A percentile compares a stretch with the other conserved stretches of the same genome.
Evolutionary conservation across 139 green algal species (phyloP).

Genomic region (Tetraselmis chui): DNA sequence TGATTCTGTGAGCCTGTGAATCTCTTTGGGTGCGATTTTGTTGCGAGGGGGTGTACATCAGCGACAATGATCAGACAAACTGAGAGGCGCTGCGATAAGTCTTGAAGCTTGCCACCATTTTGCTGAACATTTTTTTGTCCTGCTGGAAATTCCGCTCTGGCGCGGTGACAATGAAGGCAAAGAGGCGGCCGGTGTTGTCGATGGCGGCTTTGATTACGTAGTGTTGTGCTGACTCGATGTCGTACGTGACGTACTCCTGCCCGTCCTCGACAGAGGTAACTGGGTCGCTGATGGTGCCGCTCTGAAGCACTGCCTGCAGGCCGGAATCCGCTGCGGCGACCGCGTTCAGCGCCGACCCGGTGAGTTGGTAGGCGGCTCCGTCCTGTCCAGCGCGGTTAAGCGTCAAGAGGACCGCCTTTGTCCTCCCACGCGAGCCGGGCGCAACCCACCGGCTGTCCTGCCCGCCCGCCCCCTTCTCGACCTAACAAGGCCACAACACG

Average conservation of each 20-base stretch:
- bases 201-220: constrained; percentile 13
- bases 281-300: too few species aligned
- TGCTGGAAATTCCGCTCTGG: background rate
- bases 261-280: background rate
- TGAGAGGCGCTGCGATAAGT: constrained; percentile 13
- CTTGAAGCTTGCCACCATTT: constrained; percentile 12
- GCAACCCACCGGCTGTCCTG: constrained; percentile 16
- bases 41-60: too few species aligned
- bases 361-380: background rate
- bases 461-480: constrained; percentile 15
- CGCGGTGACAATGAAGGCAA: constrained; percentile 15
- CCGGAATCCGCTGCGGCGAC: background rate
- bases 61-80: constrained; percentile 21
- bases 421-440: background rate
- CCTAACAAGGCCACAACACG: too few species aligned
- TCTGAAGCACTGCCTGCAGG: constrained; percentile 10
- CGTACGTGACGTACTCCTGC: constrained; percentile 6
- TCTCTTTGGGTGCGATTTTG: too few species aligned
- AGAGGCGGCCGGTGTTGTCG: constrained; percentile 15
- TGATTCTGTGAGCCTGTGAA: too few species aligned
- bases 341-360: constrained; percentile 1
- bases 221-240: background rate
- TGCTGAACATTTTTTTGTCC: background rate
- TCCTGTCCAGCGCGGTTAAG: constrained; percentile 17
- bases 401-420: background rate